Evolutionary conservation across 208 protist genomes (phyloP).

Genomic region (Leishmania martiniquensis): DNA sequence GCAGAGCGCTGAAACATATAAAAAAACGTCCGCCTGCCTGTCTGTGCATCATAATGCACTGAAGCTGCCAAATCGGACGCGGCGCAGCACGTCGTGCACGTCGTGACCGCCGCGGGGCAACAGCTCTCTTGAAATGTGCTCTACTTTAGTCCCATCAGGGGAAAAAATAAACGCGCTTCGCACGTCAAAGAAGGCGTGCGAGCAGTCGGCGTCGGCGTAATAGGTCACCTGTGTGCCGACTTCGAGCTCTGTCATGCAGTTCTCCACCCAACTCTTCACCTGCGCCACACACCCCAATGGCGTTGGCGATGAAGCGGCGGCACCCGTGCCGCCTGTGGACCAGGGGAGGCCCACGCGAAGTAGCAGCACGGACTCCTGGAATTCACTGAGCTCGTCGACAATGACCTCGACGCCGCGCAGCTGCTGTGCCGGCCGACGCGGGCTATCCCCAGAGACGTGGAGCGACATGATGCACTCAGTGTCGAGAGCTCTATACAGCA

Average conservation of each 20-base stretch:
- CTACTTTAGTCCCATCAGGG: slow-evolving; percentile 32
- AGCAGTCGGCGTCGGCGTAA: slow-evolving; percentile 33
- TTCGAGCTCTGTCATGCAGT: slow-evolving; percentile 21
- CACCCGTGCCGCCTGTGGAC: neutral
- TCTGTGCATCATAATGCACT: neutral
- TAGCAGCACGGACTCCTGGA: slow-evolving; percentile 48
- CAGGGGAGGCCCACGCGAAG: slow-evolving; percentile 27
- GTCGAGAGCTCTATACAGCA: slow-evolving; percentile 29
- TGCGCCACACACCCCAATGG: slow-evolving; percentile 33
- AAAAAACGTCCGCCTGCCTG: neutral
- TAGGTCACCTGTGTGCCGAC: slow-evolving; percentile 55
- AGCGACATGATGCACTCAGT: slow-evolving; percentile 34
- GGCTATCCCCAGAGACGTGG: slow-evolving; percentile 25
- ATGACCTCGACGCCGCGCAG: slow-evolving; percentile 43
- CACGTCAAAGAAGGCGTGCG: slow-evolving; percentile 37
- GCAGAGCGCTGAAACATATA: no score
- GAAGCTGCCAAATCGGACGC: slow-evolving; percentile 43
- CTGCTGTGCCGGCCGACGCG: slow-evolving; percentile 15
- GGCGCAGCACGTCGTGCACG: slow-evolving; percentile 33
- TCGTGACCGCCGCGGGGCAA: slow-evolving; percentile 25
- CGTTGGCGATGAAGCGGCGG: neutral
- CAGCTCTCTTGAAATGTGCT: slow-evolving; percentile 48
- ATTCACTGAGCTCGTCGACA: slow-evolving; percentile 51
- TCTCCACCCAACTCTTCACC: slow-evolving; percentile 24
- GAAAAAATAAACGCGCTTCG: slow-evolving; percentile 43